Percentiles rank a stretch among this genome's conserved stretches.
These are phyloP conservation scores for Miscanthus lutarioriparius DNA, from an alignment of 176 grass and related monocot species.

Conservation along the genomic window DNA sequence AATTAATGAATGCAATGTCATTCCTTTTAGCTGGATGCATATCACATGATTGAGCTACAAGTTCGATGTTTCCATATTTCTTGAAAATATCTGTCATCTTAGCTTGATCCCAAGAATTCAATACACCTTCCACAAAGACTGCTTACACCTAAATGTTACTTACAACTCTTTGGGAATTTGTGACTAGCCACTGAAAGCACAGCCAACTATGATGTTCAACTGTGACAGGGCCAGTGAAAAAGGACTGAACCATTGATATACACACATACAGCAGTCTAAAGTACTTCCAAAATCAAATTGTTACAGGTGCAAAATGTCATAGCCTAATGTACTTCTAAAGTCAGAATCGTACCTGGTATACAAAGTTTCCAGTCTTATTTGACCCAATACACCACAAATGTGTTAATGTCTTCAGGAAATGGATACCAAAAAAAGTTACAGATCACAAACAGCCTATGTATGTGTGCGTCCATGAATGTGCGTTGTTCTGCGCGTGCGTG, in stretches of 20 bases:
- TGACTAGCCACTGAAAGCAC: background rate
- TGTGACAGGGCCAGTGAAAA: background rate
- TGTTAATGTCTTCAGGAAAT: background rate
- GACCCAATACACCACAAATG: background rate
- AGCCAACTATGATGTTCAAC: background rate
- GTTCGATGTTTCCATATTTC: slow-evolving; percentile 59
- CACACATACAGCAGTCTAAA: too few relatives aligned
- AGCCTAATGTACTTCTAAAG: too few relatives aligned
- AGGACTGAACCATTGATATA: background rate
- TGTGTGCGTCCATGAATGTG: too few relatives aligned
- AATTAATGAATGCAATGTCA: slow-evolving; percentile 71
- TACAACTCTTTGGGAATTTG: background rate
- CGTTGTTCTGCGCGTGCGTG: too few relatives aligned
- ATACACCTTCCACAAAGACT: slow-evolving; percentile 66
- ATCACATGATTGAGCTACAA: slow-evolving; percentile 56
- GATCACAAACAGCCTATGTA: background rate
- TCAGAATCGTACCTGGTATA: background rate
- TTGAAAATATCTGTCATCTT: slow-evolving; percentile 61
- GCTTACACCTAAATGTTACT: slow-evolving; percentile 66
- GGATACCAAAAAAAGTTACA: background rate
- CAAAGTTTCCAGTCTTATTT: background rate
- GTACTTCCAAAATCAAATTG: background rate
- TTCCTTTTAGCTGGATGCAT: slow-evolving; percentile 53
- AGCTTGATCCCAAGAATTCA: slow-evolving; percentile 58
- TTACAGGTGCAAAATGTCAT: background rate